Evolutionary conservation across 1,139 yeast genomes (phyloP).

Genomic region (Geotrichum histeridarum): DNA sequence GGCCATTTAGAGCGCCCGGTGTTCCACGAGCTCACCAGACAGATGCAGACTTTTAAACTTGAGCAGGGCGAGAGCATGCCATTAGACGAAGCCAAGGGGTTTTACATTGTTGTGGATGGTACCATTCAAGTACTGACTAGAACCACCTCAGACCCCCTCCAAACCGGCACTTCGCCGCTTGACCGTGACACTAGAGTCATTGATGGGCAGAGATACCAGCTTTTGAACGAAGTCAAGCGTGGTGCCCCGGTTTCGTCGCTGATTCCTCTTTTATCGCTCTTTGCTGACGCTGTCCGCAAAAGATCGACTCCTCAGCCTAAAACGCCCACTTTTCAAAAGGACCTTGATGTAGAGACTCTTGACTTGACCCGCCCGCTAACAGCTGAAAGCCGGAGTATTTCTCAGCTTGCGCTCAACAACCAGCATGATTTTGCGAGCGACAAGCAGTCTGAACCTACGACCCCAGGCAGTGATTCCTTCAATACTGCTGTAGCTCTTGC

Average conservation of each 20-base stretch:
- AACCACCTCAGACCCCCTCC: background rate
- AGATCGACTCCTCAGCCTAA: background rate
- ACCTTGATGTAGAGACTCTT: background rate
- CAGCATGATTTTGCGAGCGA: background rate
- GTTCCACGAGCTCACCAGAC: slow-evolving; percentile 85
- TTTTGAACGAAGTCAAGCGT: slow-evolving; percentile 76
- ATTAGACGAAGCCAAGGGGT: slow-evolving; percentile 73
- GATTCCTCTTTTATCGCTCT: slow-evolving; percentile 68
- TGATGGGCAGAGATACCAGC: slow-evolving; percentile 58
- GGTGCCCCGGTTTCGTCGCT: slow-evolving; percentile 82
- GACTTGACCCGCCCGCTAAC: background rate
- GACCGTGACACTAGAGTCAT: slow-evolving; percentile 28
- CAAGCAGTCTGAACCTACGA: background rate
- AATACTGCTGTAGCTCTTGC: slow-evolving; percentile 49
- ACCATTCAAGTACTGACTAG: slow-evolving; percentile 72
- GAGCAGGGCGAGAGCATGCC: slow-evolving; percentile 71
- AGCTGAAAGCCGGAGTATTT: slow-evolving; percentile 5
- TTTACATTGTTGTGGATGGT: slow-evolving; percentile 93
- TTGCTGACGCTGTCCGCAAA: slow-evolving; percentile 43
- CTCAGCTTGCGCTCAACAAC: background rate
- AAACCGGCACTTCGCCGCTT: background rate
- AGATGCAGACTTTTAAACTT: slow-evolving; percentile 84
- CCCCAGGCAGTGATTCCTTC: background rate
- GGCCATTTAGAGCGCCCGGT: slow-evolving; percentile 89
- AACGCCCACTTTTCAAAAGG: background rate